Evolutionary conservation across 164 flowering plant genomes (phyloP).

Genomic region (Stephania japonica): DNA sequence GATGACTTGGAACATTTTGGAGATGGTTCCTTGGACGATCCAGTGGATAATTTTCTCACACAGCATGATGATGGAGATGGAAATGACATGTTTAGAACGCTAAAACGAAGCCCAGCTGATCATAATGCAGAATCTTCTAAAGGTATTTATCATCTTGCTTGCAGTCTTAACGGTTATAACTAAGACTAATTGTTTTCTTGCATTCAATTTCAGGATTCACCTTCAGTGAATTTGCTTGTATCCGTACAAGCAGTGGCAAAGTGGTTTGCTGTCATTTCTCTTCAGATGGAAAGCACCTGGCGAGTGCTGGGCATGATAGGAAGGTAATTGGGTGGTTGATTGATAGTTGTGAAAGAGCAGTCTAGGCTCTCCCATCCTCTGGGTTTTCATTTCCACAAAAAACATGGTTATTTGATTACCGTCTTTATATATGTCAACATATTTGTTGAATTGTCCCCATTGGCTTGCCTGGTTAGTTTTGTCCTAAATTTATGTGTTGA

Average conservation of each 20-base stretch:
- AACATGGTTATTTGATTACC: neutral
- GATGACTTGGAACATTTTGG: slow-evolving; percentile 87
- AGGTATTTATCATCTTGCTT: slow-evolving; percentile 27
- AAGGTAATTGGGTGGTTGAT: slow-evolving; percentile 39
- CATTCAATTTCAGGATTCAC: slow-evolving; percentile 48
- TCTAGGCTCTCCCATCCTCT: neutral
- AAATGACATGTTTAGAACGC: slow-evolving; percentile 56
- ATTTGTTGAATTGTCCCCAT: neutral
- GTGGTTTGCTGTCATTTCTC: slow-evolving; percentile 90
- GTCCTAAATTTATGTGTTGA: neutral
- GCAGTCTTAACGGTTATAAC: neutral
- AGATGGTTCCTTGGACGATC: slow-evolving; percentile 82
- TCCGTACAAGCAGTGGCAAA: slow-evolving; percentile 51
- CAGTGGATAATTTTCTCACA: slow-evolving; percentile 76
- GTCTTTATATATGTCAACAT: neutral
- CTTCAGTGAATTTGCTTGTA: slow-evolving; percentile 65
- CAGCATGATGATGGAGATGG: slow-evolving; percentile 80
- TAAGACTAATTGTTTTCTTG: neutral
- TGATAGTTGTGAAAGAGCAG: neutral
- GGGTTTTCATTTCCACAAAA: neutral
- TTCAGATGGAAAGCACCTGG: slow-evolving; percentile 78
- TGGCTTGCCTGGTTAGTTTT: neutral
- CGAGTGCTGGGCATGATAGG: slow-evolving; percentile 90
- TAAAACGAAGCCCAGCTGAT: slow-evolving; percentile 64
- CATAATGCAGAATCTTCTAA: slow-evolving; percentile 70